Evolutionary conservation across 345 rosid species (phyloP), one percentile per base, ranked within the genome.

Genomic region (Theobroma cacao): DNA sequence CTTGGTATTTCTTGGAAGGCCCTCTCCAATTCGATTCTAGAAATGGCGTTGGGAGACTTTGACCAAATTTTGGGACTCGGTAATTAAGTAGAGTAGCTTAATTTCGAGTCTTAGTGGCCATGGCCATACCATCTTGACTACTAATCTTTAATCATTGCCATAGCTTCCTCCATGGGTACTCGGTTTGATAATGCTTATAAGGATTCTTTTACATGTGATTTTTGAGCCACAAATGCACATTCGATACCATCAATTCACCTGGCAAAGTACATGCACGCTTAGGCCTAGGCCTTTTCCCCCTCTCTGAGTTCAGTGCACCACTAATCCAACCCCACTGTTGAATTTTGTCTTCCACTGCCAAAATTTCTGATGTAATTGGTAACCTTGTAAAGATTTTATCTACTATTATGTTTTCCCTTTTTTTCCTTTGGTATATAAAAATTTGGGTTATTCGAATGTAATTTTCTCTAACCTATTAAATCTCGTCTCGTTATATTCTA

Each of bases 301-400:
- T 45, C 2, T 33, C 30, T 50, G 75, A 72, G 60, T n/a, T n/a
- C n/a, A n/a, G 5, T 72, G 75, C 61, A 52, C 61, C 75, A 72
- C 43, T 28, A 45, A 45, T 41, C 24, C 67, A 15, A 33, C 22
- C 48, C 55, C 53, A 43, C 55, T 17, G 12, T 12, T 45, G 36
- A 69, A 68, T 24, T 68, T 68, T 68, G 55, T 24, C 72, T 67
- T 43, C 72, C 9, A 48, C 43, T 13, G 8, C 64, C n/a, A n/a
- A 59, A 24, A 13, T 26, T 60, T 55, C 28, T 22, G 4, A 22
- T 56, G 2, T 7, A 53, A 20, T 53, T 55, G 10, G 38, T 12
- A 53, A 15, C 2, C 17, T 12, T 11, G 15, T 45, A 45, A 45
- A 45, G 48, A 45, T 45, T 45, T 45, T 45, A 41, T 38, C 7